Base-by-base conservation (phyloP, 306 rosid genomes). In the Quercus wislizeni region DNA sequence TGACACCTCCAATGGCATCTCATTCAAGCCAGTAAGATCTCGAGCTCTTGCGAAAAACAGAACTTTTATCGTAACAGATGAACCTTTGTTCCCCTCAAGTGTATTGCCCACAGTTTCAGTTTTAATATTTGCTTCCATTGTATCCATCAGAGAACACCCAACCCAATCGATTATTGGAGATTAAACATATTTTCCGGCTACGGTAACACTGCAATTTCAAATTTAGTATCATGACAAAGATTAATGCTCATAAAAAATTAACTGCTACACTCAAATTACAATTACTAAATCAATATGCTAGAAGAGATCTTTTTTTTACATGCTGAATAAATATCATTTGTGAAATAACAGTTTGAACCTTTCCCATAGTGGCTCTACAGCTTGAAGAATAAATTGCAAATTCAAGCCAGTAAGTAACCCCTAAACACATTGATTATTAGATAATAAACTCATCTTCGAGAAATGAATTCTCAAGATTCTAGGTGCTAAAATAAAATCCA, bases 41-140 rank as follows among this genome's bases (percentile, higher is more conserved):
- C 98, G 92, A 25, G 99, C 98, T 82, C 97, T 85, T 6, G 99
- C 98, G 1, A 95, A 95, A 77, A 95, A 91, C 84, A 95, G 59
- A 4, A 92, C 91, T 81, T 92, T 92, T 55, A 91, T 82, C 77
- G 89, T 88, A 80, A 92, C 87, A 80, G 51, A 21, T 2, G 85
- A 67, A 67, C 46, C 78, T 55, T 64, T 81, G 0, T 78, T 82
- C 58, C 74, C 82, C 49, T 17, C 31, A 13, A 28, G 52, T 5
- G 25, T 70, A 55, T 51, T 43, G 49, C 74, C 88, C 77, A 23
- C 68, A 5, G 75, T 77, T 84, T 12, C 19, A 58, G 28, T 20
- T 57, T 64, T 75, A 55, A 20, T 76, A 57, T 67, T 76, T 68
- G 67, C 85, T 74, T 78, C 85, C 84, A 62, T 83, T 41, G 46